Conservation (phyloP, 2,329 filamentous ascomycete species). For the Fusarium buharicum region DNA sequence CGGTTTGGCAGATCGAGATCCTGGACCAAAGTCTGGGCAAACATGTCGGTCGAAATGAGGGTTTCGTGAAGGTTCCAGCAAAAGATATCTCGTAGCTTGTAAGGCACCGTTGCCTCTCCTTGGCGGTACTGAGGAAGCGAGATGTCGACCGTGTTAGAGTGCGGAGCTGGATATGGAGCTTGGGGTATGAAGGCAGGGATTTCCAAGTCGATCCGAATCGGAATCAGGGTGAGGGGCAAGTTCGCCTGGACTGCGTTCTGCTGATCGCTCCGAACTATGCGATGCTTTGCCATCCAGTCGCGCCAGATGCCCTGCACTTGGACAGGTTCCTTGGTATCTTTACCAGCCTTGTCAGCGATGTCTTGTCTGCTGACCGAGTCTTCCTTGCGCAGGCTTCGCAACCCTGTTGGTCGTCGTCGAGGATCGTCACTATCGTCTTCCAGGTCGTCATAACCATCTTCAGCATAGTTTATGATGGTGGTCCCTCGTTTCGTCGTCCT, state of each 20-base stretch:
- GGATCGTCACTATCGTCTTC: constrained; percentile 79
- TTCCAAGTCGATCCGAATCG: constrained; percentile 95
- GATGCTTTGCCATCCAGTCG: constrained; percentile 90
- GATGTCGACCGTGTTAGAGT: constrained; percentile 73
- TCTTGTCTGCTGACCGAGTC: constrained; percentile 72
- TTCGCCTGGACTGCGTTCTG: constrained; percentile 73
- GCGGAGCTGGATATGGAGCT: constrained; percentile 71
- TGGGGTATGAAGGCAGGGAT: constrained; percentile 79
- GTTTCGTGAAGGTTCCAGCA: constrained; percentile 98
- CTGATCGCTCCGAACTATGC: constrained; percentile 64
- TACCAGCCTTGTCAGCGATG: constrained; percentile 79
- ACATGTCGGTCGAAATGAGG: constrained; percentile 92
- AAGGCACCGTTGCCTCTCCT: constrained; percentile 83
- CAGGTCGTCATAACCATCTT: constrained; percentile 89
- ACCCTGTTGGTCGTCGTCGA: constrained; percentile 81
- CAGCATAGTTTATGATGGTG: constrained; percentile 96
- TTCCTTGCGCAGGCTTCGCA: constrained; percentile 84
- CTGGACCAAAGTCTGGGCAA: constrained; percentile 88
- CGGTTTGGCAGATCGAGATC: constrained; percentile 91
- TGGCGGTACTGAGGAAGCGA: constrained; percentile 80
- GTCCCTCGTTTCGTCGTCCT: constrained; percentile 98
- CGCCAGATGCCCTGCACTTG: constrained; percentile 91
- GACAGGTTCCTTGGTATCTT: constrained; percentile 81
- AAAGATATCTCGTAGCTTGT: constrained; percentile 93
- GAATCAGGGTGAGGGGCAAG: constrained; percentile 89